Conservation (phyloP, 2,329 filamentous ascomycete genomes). For the Aulographum hederae region DNA sequence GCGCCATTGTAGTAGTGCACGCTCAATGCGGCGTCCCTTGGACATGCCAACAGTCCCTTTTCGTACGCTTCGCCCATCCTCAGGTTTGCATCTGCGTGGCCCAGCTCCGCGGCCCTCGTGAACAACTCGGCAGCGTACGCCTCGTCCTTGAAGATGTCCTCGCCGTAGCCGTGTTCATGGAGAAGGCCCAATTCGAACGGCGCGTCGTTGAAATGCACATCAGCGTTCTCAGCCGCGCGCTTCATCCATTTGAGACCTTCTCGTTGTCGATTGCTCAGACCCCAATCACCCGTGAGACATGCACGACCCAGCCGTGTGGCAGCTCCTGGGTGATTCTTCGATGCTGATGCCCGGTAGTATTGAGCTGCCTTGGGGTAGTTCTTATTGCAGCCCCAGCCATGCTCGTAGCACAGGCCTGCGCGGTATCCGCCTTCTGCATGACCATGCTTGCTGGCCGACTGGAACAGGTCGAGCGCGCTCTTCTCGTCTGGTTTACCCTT, state of each 20-base stretch:
- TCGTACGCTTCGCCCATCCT: constrained; percentile 95
- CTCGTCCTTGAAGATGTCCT: constrained; percentile 83
- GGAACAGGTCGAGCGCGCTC: constrained; percentile 79
- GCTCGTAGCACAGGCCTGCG: constrained; percentile 88
- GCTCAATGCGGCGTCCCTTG: constrained; percentile 76
- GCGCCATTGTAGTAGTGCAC: constrained; percentile 96
- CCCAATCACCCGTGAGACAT: constrained; percentile 77
- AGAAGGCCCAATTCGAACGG: constrained; percentile 79
- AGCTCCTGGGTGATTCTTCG: constrained; percentile 87
- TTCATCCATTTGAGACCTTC: constrained; percentile 97
- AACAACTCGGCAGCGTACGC: constrained; percentile 85
- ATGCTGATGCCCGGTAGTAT: constrained; percentile 76
- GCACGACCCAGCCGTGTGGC: constrained; percentile 86
- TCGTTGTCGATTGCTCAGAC: constrained; percentile 50
- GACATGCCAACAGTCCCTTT: constrained; percentile 73
- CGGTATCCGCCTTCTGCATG: constrained; percentile 93
- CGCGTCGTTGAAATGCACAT: constrained; percentile 78
- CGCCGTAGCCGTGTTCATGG: constrained; percentile 85
- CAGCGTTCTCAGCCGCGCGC: constrained; percentile 74
- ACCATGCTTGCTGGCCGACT: constrained; percentile 87
- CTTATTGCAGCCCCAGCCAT: constrained; percentile 87
- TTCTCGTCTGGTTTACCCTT: constrained; percentile 88
- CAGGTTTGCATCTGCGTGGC: constrained; percentile 70
- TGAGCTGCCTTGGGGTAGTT: constrained; percentile 85
- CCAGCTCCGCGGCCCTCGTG: constrained; percentile 82